Evolutionary conservation across 2,329 filamentous ascomycete species (phyloP), one percentile per base, ranked within the genome.

Genomic region (Pseudophaeomoniella oleicola): DNA sequence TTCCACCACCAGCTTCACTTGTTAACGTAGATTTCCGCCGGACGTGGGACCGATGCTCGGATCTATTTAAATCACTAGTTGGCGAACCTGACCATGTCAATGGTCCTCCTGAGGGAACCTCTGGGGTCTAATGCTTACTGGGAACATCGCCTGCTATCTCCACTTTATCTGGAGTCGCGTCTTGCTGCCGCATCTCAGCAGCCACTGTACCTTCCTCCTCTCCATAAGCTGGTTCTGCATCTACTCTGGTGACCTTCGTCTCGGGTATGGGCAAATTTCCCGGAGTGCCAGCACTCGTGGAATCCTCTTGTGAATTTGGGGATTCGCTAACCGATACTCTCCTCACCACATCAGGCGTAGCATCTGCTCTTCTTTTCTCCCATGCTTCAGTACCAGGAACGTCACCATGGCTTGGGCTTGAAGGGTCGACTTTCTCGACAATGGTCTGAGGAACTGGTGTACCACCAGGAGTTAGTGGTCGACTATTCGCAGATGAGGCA

Each of bases 11-110:
- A 42, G 64, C 67, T 34, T 69, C 71, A 35, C 18, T 53, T 56
- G 30, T 52, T 37, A 43, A 30, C 37, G 39, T 37, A 12, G 40
- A 43, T 43, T 46, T 55, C 53, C 54, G 47, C 59, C 60, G 53
- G 46, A 44, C 46, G 49, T 59, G 51, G 56, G 45, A 58, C 57
- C 56, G 52, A 48, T 44, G 46, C 42, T 50, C 45, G 53, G 63
- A 66, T 63, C 68, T 72, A 58, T 57, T 56, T 58, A 56, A 52
- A 52, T 58, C 60, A 51, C 54, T 56, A 47, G 64, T 67, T 65
- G 67, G 64, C 61, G 63, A 68, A 58, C 64, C 71, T 74, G 70
- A 62, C 63, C 66, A 64, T 61, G 70, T 75, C 70, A 75, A 72
- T 71, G 54, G 67, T 53, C 58, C 67, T 60, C 58, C 61, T 64